Evolutionary conservation across 2,329 filamentous ascomycete species (phyloP).

Genomic region (Curvularia sp.): DNA sequence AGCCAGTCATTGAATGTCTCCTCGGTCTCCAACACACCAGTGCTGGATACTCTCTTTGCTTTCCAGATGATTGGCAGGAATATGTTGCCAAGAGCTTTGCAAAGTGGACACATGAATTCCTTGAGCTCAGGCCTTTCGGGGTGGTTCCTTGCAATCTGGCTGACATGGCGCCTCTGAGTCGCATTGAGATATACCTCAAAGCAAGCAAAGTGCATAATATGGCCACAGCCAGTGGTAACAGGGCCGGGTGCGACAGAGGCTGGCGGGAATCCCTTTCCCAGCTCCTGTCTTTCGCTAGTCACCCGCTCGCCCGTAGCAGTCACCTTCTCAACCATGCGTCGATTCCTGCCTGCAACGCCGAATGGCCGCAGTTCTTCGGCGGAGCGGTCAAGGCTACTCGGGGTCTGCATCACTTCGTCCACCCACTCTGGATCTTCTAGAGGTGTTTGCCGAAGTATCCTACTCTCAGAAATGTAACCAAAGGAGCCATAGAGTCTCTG

Average conservation of each 20-base stretch:
- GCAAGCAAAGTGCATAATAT: constrained; percentile 98
- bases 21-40: constrained; percentile 70
- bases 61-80: constrained; percentile 97
- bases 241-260: constrained; percentile 73
- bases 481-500: constrained; percentile 91
- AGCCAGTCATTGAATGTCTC: constrained; percentile 74
- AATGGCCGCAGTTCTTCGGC: constrained; percentile 86
- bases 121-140: constrained; percentile 80
- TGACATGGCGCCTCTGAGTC: constrained; percentile 80
- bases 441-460: constrained; percentile 85
- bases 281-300: constrained; percentile 75
- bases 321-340: constrained; percentile 76
- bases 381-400: constrained; percentile 81
- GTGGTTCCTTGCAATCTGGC: constrained; percentile 93
- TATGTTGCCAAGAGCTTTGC: constrained; percentile 93
- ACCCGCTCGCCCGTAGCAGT: constrained; percentile 75
- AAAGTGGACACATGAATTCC: constrained; percentile 95
- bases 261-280: constrained; percentile 88
- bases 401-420: constrained; percentile 79
- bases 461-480: constrained; percentile 84
- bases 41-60: constrained; percentile 83
- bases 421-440: constrained; percentile 83
- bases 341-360: constrained; percentile 88
- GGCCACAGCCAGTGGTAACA: constrained; percentile 89
- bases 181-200: constrained; percentile 92